Conservation (phyloP, 2,329 filamentous ascomycete species). For the Xylaria sp. region DNA sequence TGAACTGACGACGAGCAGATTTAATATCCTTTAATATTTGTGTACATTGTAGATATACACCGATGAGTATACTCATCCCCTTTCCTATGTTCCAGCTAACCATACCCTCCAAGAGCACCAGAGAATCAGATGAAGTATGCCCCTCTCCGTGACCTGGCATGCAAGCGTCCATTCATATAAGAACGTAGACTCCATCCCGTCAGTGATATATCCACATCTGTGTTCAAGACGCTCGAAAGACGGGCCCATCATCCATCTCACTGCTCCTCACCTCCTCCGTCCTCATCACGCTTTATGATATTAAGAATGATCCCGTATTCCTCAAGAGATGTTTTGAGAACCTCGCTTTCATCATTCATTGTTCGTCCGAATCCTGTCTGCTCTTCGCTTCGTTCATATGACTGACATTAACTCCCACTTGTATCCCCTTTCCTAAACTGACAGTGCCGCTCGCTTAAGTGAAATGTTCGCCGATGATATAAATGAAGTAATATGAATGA, state of each 20-base stretch:
- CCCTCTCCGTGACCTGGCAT: not conserved
- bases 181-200: not conserved
- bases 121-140: not conserved
- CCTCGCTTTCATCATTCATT: conserved; percentile 10
- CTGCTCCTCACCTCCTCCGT: not conserved
- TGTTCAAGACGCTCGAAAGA: not conserved
- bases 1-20: conserved; percentile 6
- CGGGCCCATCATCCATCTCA: not conserved
- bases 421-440: not conserved
- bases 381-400: not conserved
- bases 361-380: not conserved
- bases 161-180: not conserved
- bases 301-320: conserved; percentile 1
- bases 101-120: no score
- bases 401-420: not conserved
- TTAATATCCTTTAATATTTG: conserved; percentile 17
- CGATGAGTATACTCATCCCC: not conserved
- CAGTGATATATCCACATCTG: conserved; percentile 2
- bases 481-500: conserved; percentile 16
- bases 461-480: conserved; percentile 15
- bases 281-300: not conserved
- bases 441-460: conserved; percentile 14
- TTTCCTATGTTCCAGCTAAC: not conserved
- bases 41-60: conserved; percentile 20
- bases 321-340: not conserved